Conservation (phyloP, 768 basidiomycete genomes). For the Suillus cothurnatus region DNA sequence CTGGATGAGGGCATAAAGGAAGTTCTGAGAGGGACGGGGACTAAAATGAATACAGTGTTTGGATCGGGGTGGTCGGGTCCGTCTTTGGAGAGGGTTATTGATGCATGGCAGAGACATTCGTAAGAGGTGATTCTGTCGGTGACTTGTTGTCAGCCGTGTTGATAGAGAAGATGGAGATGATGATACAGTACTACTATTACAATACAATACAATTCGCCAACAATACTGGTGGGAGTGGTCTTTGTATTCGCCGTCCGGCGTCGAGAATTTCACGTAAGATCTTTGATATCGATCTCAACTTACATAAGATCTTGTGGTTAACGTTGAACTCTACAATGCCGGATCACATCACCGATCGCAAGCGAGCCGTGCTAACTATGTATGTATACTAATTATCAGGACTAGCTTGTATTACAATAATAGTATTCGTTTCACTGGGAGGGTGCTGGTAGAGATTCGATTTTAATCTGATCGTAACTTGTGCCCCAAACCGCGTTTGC, state of each 20-base stretch:
- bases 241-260: too few species aligned
- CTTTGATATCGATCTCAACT: not conserved
- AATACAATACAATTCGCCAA: not conserved
- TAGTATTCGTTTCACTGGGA: not conserved
- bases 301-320: not conserved
- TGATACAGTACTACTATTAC: not conserved
- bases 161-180: not conserved
- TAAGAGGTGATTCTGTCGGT: not conserved
- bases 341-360: not conserved
- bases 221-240: not conserved
- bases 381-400: too few species aligned
- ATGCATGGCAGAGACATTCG: slow-evolving; percentile 47
- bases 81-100: slow-evolving; percentile 67
- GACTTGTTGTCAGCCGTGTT: not conserved
- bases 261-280: too few species aligned
- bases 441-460: too few species aligned
- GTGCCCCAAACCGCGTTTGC: too few species aligned
- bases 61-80: slow-evolving; percentile 76
- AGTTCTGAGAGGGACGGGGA: slow-evolving; percentile 84
- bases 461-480: not conserved
- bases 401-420: too few species aligned
- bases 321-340: not conserved
- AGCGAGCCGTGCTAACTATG: too few species aligned
- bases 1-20: slow-evolving; percentile 72
- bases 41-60: slow-evolving; percentile 70